phyloP scores from a whole-genome alignment of 345 rosid genomes.

The Acer negundo region DNA sequence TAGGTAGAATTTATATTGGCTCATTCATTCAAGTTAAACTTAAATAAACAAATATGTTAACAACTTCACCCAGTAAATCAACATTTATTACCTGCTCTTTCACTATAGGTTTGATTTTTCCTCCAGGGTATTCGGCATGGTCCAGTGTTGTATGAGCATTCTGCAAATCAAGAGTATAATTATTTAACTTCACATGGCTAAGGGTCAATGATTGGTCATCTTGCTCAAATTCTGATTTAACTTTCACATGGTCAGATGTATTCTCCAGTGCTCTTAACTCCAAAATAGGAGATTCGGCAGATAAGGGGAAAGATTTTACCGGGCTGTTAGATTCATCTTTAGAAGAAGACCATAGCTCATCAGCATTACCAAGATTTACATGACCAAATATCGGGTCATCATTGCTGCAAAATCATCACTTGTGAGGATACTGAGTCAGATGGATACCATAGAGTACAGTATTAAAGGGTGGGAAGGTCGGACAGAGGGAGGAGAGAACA shows the following conservation, averaged over 20 bases:
- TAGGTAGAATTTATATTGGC: not conserved
- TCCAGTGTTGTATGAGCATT: conserved; percentile 27
- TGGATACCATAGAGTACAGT: conserved; percentile 25
- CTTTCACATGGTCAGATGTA: conserved; percentile 36
- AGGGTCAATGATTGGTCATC: conserved; percentile 45
- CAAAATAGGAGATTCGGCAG: conserved; percentile 48
- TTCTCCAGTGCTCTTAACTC: conserved; percentile 42
- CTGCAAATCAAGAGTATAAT: conserved; percentile 42
- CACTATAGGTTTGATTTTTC: conserved; percentile 26
- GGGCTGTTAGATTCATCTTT: conserved; percentile 58
- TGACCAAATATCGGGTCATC: conserved; percentile 83
- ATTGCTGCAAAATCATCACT: conserved; percentile 94
- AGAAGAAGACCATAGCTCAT: conserved; percentile 79
- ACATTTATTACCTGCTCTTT: conserved; percentile 61
- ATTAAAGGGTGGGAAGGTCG: conserved; percentile 5
- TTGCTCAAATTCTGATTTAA: conserved; percentile 53
- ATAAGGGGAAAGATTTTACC: conserved; percentile 48
- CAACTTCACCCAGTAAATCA: conserved; percentile 1
- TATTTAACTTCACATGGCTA: conserved; percentile 42
- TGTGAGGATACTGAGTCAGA: conserved; percentile 88
- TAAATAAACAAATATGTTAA: conserved; percentile 4
- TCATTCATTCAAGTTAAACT: conserved; percentile 5
- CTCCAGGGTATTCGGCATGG: conserved; percentile 38
- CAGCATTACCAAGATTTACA: conserved; percentile 60
- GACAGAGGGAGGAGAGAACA: not conserved